These are phyloP conservation scores for Fusarium verrucosum DNA, from an alignment of 2,329 filamentous ascomycete species.

Conservation along the genomic window DNA sequence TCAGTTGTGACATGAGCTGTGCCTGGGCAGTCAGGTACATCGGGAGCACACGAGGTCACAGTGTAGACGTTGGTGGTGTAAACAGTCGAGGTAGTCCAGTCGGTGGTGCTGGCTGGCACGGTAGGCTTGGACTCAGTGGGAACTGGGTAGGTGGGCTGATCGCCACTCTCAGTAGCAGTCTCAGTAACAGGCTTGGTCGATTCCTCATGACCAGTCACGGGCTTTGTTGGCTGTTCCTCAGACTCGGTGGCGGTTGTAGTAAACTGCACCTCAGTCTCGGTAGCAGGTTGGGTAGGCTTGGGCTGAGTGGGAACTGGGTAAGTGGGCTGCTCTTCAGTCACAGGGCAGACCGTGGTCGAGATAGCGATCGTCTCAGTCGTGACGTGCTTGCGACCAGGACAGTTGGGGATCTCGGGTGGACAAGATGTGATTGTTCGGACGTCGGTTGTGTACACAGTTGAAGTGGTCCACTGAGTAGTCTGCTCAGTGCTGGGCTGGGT, in stretches of 20 bases:
- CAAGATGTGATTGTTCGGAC: constrained; percentile 37
- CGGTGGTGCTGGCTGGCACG: constrained; percentile 27
- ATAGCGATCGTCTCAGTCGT: constrained; percentile 39
- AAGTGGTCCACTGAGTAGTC: constrained; percentile 26
- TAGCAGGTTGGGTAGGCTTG: constrained; percentile 4
- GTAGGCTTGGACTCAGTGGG: too few species aligned
- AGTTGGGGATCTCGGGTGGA: constrained; percentile 32
- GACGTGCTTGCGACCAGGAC: constrained; percentile 21
- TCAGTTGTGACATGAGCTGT: constrained; percentile 24
- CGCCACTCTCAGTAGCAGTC: too few species aligned
- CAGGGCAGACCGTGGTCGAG: constrained; percentile 38
- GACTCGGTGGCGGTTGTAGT: constrained; percentile 15
- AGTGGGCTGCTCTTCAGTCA: constrained; percentile 21
- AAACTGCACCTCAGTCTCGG: constrained; percentile 4
- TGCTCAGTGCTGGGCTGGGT: not conserved
- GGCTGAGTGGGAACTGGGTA: too few species aligned
- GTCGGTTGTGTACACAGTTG: constrained; percentile 37
- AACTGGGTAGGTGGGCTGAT: too few species aligned
- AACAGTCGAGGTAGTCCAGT: constrained; percentile 7
- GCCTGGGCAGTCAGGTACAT: constrained; percentile 8
- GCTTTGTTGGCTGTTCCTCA: not conserved
- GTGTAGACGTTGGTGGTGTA: constrained; percentile 30
- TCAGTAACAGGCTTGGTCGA: constrained; percentile 1
- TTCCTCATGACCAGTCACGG: constrained; percentile 10
- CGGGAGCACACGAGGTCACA: constrained; percentile 21